Percentiles rank a stretch among this genome's conserved stretches.
Conservation (phyloP, 1,284 basidiomycete species). For the Schizopora paradoxa region DNA sequence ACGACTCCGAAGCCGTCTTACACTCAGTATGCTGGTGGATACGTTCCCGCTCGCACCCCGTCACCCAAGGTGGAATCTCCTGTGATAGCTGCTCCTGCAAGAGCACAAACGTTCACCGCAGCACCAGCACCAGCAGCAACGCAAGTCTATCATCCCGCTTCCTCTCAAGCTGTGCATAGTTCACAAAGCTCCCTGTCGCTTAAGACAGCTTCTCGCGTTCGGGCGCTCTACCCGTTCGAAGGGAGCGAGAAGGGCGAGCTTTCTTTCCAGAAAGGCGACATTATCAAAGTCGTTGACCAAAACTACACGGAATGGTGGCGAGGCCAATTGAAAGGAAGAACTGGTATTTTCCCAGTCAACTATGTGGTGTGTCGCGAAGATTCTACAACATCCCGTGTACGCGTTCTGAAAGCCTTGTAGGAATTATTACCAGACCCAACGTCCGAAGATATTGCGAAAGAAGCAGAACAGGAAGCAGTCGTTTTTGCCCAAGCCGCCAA, state of each 20-base stretch:
- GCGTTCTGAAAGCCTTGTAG: conserved; percentile 33
- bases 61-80: conserved; percentile 30
- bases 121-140: conserved; percentile 25
- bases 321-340: conserved; percentile 87
- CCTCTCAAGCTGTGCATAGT: conserved; percentile 13
- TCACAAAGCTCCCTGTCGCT: conserved; percentile 22
- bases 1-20: conserved; percentile 13
- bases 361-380: conserved; percentile 68
- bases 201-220: conserved; percentile 68
- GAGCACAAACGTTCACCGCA: conserved; percentile 18
- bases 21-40: conserved; percentile 30
- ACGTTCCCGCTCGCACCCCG: conserved; percentile 41
- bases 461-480: conserved; percentile 85
- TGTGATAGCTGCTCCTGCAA: conserved; percentile 21
- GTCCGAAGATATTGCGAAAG: conserved; percentile 70
- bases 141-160: conserved; percentile 21
- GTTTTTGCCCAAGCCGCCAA: conserved; percentile 82
- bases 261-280: conserved; percentile 88
- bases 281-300: conserved; percentile 94
- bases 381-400: not conserved
- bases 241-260: conserved; percentile 90
- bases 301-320: conserved; percentile 99
- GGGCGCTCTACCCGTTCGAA: conserved; percentile 88
- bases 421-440: conserved; percentile 89
- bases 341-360: conserved; percentile 97